These are phyloP conservation scores for Penicillium sp. DNA, from an alignment of 2,329 filamentous ascomycete genomes.

Conservation along the genomic window DNA sequence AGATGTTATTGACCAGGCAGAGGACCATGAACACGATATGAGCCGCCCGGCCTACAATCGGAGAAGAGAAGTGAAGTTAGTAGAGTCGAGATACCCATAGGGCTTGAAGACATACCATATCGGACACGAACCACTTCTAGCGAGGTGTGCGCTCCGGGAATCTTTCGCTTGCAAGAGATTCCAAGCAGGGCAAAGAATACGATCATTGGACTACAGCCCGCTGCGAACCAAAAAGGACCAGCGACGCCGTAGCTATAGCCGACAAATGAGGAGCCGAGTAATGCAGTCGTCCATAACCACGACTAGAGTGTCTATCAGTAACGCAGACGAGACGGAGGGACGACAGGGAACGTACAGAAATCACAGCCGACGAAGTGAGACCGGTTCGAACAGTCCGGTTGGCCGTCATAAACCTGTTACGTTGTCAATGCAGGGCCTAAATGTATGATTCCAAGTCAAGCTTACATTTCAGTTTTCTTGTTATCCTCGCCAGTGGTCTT, in stretches of 20 bases:
- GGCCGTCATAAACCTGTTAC: conserved; percentile 49
- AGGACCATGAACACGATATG: conserved; percentile 52
- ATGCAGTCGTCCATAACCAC: conserved; percentile 53
- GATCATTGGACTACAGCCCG: conserved; percentile 54
- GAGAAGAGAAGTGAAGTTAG: not conserved
- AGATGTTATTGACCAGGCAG: conserved; percentile 53
- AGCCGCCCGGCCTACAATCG: conserved; percentile 31
- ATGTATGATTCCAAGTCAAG: not conserved
- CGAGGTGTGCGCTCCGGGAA: conserved; percentile 53
- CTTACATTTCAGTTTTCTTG: conserved; percentile 50
- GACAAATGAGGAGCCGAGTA: conserved; percentile 49
- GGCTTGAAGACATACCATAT: conserved; percentile 37
- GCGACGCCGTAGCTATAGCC: conserved; percentile 54
- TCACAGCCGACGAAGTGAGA: conserved; percentile 51
- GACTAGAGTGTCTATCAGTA: conserved; percentile 27
- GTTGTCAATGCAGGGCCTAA: not conserved
- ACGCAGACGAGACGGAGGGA: no score
- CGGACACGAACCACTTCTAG: conserved; percentile 52
- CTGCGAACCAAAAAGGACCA: conserved; percentile 56
- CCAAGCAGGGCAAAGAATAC: conserved; percentile 52
- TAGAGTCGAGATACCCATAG: not conserved
- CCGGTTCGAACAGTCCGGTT: conserved; percentile 51
- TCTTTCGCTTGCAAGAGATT: conserved; percentile 51
- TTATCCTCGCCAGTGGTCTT: conserved; percentile 51
- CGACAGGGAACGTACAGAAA: conserved; percentile 37